phyloP scores from a whole-genome alignment of 345 rosid species.

The Jatropha curcas region DNA sequence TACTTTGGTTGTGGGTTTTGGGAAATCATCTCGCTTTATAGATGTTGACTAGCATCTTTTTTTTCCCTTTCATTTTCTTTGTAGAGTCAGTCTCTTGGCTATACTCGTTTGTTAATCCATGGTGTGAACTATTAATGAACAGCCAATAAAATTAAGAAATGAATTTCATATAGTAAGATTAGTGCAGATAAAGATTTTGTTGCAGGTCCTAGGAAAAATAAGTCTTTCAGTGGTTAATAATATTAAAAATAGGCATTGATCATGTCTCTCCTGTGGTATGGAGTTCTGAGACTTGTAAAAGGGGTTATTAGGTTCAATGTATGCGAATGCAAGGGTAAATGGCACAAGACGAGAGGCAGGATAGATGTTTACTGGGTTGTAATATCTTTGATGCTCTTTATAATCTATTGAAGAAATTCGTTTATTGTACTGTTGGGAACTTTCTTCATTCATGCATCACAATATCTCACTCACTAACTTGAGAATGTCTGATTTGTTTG shows the following conservation, averaged over 20 bases:
- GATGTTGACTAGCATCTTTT: too few species aligned
- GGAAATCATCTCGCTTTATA: too few species aligned
- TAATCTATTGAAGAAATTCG: neutral
- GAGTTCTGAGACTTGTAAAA: neutral
- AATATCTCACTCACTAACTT: neutral
- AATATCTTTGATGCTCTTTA: neutral
- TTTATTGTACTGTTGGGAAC: neutral
- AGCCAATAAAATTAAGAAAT: neutral
- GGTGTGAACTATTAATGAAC: neutral
- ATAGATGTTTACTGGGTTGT: neutral
- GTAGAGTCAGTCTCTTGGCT: too few species aligned
- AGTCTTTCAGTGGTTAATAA: neutral
- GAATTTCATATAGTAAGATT: too few species aligned
- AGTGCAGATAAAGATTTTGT: too few species aligned
- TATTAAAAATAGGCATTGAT: neutral
- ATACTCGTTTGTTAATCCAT: too few species aligned
- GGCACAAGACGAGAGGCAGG: neutral
- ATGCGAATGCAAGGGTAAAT: neutral
- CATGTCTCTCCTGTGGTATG: neutral
- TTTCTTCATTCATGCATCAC: neutral
- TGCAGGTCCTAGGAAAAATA: neutral
- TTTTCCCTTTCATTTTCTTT: too few species aligned
- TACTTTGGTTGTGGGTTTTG: too few species aligned
- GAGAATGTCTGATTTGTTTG: conserved; percentile 11
- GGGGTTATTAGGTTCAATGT: neutral